Conservation (phyloP, 805 yeast species). For the Kockiozyma suomiensis region DNA sequence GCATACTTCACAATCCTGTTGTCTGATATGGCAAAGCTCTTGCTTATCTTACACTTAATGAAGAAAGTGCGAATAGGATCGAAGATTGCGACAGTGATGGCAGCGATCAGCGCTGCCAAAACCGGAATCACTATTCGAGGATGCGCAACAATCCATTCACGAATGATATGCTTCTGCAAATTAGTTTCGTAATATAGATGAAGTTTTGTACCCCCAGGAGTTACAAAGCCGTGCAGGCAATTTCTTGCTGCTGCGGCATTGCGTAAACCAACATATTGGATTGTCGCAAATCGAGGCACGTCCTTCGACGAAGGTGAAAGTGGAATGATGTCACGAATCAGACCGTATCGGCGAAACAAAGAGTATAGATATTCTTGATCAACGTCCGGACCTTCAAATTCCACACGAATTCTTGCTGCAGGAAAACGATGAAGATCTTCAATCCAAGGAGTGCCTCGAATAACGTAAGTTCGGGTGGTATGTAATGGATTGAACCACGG, state of each 20-base stretch:
- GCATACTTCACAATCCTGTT: conserved; percentile 43
- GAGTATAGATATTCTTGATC: conserved; percentile 81
- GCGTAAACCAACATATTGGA: conserved; percentile 58
- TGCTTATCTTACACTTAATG: conserved; percentile 67
- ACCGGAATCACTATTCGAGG: conserved; percentile 82
- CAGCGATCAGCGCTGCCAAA: conserved; percentile 74
- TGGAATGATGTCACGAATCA: conserved; percentile 72
- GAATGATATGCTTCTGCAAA: conserved; percentile 55
- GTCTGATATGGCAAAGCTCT: conserved; percentile 43
- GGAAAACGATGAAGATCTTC: conserved; percentile 87
- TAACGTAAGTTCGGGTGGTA: conserved; percentile 63
- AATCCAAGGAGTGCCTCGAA: conserved; percentile 93
- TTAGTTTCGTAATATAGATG: conserved; percentile 74
- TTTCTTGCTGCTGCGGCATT: conserved; percentile 86
- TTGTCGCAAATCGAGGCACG: conserved; percentile 53
- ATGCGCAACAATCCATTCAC: conserved; percentile 68
- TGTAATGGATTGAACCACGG: conserved; percentile 49
- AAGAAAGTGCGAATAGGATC: conserved; percentile 90
- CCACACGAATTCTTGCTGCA: conserved; percentile 60
- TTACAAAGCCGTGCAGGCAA: conserved; percentile 78
- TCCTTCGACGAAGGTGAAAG: conserved; percentile 52
- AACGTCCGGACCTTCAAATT: conserved; percentile 71
- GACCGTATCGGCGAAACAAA: conserved; percentile 84
- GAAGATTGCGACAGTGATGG: conserved; percentile 79
- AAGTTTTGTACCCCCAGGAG: conserved; percentile 56